These are phyloP conservation scores for Trypanosoma scelopori DNA, from an alignment of 208 protist species.

Conservation along the genomic window DNA sequence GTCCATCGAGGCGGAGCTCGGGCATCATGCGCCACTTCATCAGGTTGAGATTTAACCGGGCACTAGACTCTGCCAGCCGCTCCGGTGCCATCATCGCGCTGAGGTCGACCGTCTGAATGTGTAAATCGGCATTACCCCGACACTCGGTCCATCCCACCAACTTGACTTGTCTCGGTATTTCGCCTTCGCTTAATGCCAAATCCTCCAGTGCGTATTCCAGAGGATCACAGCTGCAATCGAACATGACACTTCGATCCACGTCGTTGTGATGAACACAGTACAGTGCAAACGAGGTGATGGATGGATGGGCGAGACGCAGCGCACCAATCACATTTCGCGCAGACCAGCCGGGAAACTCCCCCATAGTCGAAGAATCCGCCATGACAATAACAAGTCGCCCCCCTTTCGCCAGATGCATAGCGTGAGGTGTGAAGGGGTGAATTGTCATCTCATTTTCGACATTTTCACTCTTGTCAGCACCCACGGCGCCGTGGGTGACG, in stretches of 20 bases:
- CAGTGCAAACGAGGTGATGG: conserved; percentile 35
- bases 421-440: conserved; percentile 25
- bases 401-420: background rate
- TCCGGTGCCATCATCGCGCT: conserved; percentile 87
- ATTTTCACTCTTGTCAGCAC: conserved; percentile 1
- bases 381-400: conserved; percentile 32
- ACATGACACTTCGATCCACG: conserved; percentile 32
- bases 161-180: conserved; percentile 7
- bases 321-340: conserved; percentile 61
- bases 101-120: conserved; percentile 50
- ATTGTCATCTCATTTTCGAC: conserved; percentile 21
- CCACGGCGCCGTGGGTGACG: background rate
- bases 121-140: conserved; percentile 15
- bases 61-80: conserved; percentile 57
- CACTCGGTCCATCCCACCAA: conserved; percentile 41
- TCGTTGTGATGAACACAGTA: conserved; percentile 49
- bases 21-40: conserved; percentile 98
- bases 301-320: conserved; percentile 47
- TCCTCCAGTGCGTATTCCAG: conserved; percentile 22
- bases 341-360: conserved; percentile 35
- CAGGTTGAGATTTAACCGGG: conserved; percentile 94
- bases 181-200: background rate
- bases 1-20: conserved; percentile 83
- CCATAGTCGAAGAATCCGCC: conserved; percentile 40
- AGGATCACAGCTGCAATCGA: conserved; percentile 41